Evolutionary conservation across 768 basidiomycete genomes (phyloP).

Genomic region (Mycena rosella): DNA sequence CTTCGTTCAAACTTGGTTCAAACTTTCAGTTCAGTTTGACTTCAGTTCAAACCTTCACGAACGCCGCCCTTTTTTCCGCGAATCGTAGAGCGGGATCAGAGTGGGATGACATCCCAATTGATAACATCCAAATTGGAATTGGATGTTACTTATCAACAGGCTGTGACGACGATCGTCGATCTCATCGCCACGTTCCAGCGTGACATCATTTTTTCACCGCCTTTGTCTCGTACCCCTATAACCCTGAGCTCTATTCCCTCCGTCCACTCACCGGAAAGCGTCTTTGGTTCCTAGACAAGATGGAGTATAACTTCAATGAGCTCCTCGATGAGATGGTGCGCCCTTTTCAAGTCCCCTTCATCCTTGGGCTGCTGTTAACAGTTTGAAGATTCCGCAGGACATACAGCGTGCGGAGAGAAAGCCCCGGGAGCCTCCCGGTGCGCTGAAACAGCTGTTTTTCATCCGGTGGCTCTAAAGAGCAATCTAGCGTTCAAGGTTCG

Average conservation of each 20-base stretch:
- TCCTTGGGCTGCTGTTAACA: too few species aligned
- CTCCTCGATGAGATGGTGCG: constrained; percentile 30
- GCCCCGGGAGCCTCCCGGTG: constrained; percentile 17
- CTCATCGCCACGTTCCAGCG: not conserved
- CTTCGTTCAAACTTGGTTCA: too few species aligned
- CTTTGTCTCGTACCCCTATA: not conserved
- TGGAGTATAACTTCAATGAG: constrained; percentile 34
- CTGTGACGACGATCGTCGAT: too few species aligned
- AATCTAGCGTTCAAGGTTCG: constrained; percentile 23
- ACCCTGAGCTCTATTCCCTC: not conserved
- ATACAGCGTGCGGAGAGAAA: not conserved
- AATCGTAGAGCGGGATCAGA: too few species aligned
- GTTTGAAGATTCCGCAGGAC: constrained; percentile 8
- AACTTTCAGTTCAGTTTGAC: too few species aligned
- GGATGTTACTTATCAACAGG: too few species aligned
- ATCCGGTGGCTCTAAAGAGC: not conserved
- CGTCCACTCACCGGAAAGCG: not conserved
- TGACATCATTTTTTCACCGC: not conserved
- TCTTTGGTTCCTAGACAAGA: not conserved
- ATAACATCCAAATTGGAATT: too few species aligned
- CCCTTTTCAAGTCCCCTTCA: not conserved
- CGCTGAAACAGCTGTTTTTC: too few species aligned
- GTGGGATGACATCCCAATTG: too few species aligned
- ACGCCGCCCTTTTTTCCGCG: too few species aligned
- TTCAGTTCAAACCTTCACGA: too few species aligned